Evolutionary conservation across 352 stramenopile genomes (phyloP), one percentile per base, ranked within the genome.

Genomic region (Phytophthora idaei): DNA sequence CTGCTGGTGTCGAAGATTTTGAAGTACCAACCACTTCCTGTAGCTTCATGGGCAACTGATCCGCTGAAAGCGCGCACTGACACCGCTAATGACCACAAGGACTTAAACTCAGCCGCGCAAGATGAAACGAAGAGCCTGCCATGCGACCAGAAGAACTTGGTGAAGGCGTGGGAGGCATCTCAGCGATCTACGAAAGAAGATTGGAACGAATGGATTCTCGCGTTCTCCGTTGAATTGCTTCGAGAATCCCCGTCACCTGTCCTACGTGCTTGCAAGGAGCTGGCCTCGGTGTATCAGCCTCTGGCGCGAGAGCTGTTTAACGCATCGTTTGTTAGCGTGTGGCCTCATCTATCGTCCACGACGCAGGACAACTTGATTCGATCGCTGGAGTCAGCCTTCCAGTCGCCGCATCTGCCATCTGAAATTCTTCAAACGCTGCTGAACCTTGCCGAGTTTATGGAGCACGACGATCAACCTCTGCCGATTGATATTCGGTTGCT

Each of bases 401-500:
- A 96, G 54, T 93, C 85, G 42, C 71, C 83, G 1, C 81, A 97
- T 65, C 71, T 97, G 6, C 98, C 98, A n/a, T 96, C 97, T 15
- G 98, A 99, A 76, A 99, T 99, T 37, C 67, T 99, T 9, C 97
- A 99, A 73, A 95, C 93, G 32, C 82, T 99, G 32, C 76, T 99
- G 11, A 99, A 99, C 70, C 81, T 99, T 14, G 97, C 97, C 5
- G 98, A 99, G 84, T 99, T 99, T 57, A 99, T 99, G 96, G 98
- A 99, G 78, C 97, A 99, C 61, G 97, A 99, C 64, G 97, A 98
- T 57, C 89, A 98, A 73, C 85, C 87, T 14, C 75, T 99, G 41
- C 97, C 98, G 12, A 99, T 99, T 64, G 96, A 99, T 69, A 99
- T 99, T 69, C 89, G 93, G 1, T 78, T 98, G 21, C 84, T 99